Conservation (phyloP, 371 early-diverging fungal genomes). For the Chytridium lagenaria region DNA sequence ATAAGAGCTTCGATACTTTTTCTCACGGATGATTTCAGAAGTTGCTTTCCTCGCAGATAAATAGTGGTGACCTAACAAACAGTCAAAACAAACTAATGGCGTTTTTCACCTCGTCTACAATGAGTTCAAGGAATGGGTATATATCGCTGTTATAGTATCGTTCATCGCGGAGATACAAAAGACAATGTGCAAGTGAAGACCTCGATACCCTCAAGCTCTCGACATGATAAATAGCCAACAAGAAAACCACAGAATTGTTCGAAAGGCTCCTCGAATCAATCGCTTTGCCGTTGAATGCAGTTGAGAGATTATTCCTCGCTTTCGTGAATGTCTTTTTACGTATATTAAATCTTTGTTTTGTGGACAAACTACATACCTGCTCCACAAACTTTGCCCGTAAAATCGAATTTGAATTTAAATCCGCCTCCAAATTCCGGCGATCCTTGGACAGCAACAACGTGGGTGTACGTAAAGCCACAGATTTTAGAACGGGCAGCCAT, state of each 20-base stretch:
- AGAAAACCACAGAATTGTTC: constrained; percentile 78
- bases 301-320: constrained; percentile 46
- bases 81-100: background rate
- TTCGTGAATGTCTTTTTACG: constrained; percentile 44
- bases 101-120: constrained; percentile 68
- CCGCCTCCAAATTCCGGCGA: constrained; percentile 84
- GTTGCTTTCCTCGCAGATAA: constrained; percentile 6
- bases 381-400: constrained; percentile 76
- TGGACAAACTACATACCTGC: constrained; percentile 40
- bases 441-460: constrained; percentile 70
- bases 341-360: constrained; percentile 18
- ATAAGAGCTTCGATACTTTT: constrained; percentile 54
- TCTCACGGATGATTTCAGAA: constrained; percentile 45
- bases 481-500: constrained; percentile 70
- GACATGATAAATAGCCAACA: constrained; percentile 83
- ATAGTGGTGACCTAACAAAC: constrained; percentile 17
- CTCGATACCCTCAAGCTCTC: constrained; percentile 77
- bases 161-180: constrained; percentile 85
- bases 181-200: constrained; percentile 70
- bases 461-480: constrained; percentile 87
- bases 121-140: constrained; percentile 73
- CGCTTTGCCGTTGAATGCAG: constrained; percentile 57
- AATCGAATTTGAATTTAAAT: constrained; percentile 86
- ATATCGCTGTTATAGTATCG: constrained; percentile 76
- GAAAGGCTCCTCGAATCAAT: constrained; percentile 70